A percentile compares a stretch with the other conserved stretches of the same genome.
Evolutionary conservation across 495 filamentous ascomycete genomes (phyloP).

Genomic region (Xanthoparmelia taractica): DNA sequence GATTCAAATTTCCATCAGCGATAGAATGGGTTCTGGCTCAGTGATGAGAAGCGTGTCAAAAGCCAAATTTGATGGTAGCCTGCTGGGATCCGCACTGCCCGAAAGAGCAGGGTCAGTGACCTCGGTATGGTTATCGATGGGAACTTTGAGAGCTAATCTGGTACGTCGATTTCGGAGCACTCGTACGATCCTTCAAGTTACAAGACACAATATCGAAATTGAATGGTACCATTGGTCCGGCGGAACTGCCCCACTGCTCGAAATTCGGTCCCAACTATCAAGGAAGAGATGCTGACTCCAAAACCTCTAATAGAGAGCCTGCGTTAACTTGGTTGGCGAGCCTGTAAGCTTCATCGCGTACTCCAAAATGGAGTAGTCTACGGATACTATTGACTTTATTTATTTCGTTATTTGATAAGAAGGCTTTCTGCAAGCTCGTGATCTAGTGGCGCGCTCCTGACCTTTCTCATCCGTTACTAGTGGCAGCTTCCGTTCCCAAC

Average conservation of each 20-base stretch:
- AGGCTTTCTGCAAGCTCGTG: background rate
- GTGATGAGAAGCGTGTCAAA: slow-evolving; percentile 46
- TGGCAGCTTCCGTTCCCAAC: background rate
- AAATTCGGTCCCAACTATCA: background rate
- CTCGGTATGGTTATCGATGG: slow-evolving; percentile 41
- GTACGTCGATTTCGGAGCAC: background rate
- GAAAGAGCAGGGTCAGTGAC: slow-evolving; percentile 13
- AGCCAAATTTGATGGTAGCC: slow-evolving; percentile 52
- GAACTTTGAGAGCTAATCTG: slow-evolving; percentile 54
- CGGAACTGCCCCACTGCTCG: too few relatives aligned
- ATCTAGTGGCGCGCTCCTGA: background rate
- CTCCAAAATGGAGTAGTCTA: background rate
- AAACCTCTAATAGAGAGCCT: slow-evolving; percentile 30
- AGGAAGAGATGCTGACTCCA: background rate
- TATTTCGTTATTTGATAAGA: background rate
- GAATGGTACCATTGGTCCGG: too few relatives aligned
- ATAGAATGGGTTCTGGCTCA: slow-evolving; percentile 27
- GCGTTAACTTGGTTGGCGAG: background rate
- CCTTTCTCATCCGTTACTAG: background rate
- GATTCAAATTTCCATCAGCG: background rate
- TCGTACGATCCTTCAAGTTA: background rate
- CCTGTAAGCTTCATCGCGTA: background rate
- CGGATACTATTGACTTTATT: background rate
- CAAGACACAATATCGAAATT: background rate
- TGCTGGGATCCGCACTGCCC: slow-evolving; percentile 25